Conservation (phyloP, 176 grass and related monocot species). For the Guadua angustifolia region DNA sequence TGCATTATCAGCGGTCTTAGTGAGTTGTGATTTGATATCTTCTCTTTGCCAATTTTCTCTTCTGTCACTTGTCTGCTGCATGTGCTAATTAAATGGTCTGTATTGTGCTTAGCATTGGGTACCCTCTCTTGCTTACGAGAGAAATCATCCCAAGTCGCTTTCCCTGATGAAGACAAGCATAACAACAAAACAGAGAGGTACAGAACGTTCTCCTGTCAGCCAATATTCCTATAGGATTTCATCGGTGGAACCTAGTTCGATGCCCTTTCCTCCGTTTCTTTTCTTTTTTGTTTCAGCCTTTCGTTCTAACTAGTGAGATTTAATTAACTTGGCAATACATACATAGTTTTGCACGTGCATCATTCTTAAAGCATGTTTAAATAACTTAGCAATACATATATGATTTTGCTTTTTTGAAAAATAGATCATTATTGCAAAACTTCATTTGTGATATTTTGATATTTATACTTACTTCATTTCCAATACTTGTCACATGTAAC, state of each 20-base stretch:
- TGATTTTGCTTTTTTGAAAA: no score
- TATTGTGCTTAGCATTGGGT: not conserved
- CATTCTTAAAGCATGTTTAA: no score
- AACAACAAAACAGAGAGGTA: conserved; percentile 36
- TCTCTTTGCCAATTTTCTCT: not conserved
- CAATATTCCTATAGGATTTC: conserved; percentile 9
- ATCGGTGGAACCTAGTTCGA: not conserved
- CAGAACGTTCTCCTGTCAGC: conserved; percentile 40
- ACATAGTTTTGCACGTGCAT: no score
- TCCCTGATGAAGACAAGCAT: conserved; percentile 26
- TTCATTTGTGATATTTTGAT: no score
- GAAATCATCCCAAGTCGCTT: not conserved
- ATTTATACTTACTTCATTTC: no score
- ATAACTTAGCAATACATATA: no score
- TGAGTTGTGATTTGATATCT: conserved; percentile 22
- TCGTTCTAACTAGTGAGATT: not conserved
- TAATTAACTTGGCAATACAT: no score
- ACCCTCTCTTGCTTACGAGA: not conserved
- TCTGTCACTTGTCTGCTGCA: not conserved
- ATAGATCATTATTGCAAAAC: no score
- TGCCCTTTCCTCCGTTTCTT: not conserved
- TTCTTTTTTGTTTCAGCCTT: not conserved
- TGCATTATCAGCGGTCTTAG: not conserved
- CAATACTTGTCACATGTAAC: no score
- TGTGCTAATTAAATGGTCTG: not conserved